Evolutionary conservation across 768 basidiomycete genomes (phyloP).

Genomic region (Phanerochaete sordida): DNA sequence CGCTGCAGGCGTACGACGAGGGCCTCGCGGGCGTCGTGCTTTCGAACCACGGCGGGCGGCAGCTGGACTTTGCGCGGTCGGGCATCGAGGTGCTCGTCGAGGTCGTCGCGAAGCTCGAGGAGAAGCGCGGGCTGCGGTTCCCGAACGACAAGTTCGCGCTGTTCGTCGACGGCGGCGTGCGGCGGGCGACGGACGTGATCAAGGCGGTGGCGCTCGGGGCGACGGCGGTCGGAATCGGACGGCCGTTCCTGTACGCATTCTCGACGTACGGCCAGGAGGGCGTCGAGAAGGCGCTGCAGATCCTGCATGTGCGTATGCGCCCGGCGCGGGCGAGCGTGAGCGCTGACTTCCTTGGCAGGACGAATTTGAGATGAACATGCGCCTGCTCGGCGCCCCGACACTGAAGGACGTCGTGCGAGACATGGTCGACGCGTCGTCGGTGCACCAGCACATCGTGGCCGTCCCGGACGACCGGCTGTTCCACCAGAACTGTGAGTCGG

Average conservation of each 20-base stretch:
- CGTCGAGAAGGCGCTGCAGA: slow-evolving; percentile 73
- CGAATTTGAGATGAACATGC: slow-evolving; percentile 98
- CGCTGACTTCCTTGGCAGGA: slow-evolving; percentile 47
- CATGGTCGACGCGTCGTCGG: slow-evolving; percentile 82
- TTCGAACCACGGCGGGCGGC: slow-evolving; percentile 54
- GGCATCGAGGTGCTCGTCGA: slow-evolving; percentile 90
- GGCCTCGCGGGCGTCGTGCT: slow-evolving; percentile 62
- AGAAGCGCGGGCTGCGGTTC: slow-evolving; percentile 66
- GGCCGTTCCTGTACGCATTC: slow-evolving; percentile 84
- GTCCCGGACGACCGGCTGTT: slow-evolving; percentile 73
- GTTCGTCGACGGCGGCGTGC: slow-evolving; percentile 88
- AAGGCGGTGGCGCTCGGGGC: slow-evolving; percentile 86
- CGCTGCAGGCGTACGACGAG: slow-evolving; percentile 45
- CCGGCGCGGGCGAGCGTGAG: not conserved
- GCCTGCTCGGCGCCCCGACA: slow-evolving; percentile 78
- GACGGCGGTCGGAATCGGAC: slow-evolving; percentile 62
- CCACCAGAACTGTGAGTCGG: slow-evolving; percentile 77
- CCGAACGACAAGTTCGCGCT: slow-evolving; percentile 78
- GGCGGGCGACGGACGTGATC: slow-evolving; percentile 81
- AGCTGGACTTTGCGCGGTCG: slow-evolving; percentile 78
- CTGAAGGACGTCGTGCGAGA: slow-evolving; percentile 74
- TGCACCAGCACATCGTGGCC: slow-evolving; percentile 57
- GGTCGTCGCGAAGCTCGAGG: slow-evolving; percentile 70
- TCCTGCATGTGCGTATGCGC: slow-evolving; percentile 51
- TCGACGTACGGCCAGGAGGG: slow-evolving; percentile 85